These are phyloP conservation scores for Conticribra guillardii DNA, from an alignment of 108 stramenopile genomes.

Conservation along the genomic window DNA sequence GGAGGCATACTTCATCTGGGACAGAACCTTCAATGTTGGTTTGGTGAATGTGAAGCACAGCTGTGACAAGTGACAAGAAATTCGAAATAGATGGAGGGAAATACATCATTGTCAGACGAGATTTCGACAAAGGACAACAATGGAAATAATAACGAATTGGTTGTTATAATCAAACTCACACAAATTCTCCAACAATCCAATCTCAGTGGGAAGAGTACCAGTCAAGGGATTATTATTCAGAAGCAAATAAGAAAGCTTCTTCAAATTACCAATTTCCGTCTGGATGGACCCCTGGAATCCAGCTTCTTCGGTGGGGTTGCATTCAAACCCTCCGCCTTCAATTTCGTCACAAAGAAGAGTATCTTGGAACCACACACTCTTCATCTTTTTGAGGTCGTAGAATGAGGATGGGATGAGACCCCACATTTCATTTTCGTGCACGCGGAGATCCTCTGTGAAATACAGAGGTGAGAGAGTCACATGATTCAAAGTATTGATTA, in stretches of 20 bases:
- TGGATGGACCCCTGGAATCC: conserved; percentile 47
- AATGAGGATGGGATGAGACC: conserved; percentile 27
- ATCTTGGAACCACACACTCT: conserved; percentile 37
- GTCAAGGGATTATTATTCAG: conserved; percentile 53
- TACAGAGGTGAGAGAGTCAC: not conserved
- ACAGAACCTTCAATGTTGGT: conserved; percentile 30
- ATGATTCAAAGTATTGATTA: not conserved
- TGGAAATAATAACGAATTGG: not conserved
- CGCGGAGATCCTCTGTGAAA: conserved; percentile 15
- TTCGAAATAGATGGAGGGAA: too few species aligned
- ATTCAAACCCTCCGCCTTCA: conserved; percentile 19
- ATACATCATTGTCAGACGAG: too few species aligned
- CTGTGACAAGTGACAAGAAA: not conserved
- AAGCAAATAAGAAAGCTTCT: conserved; percentile 23
- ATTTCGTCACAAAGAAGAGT: conserved; percentile 16
- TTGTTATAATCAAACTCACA: conserved; percentile 4
- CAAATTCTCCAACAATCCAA: conserved; percentile 46
- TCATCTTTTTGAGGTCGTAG: conserved; percentile 27
- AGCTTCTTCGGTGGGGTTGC: conserved; percentile 8
- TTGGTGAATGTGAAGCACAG: conserved; percentile 36
- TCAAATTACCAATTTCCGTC: conserved; percentile 44
- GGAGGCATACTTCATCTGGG: conserved; percentile 33
- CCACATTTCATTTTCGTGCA: conserved; percentile 28
- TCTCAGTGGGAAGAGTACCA: conserved; percentile 51
- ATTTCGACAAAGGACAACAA: too few species aligned